Base-by-base conservation (phyloP, 2,329 filamentous ascomycete species). In the Didymella sp. region DNA sequence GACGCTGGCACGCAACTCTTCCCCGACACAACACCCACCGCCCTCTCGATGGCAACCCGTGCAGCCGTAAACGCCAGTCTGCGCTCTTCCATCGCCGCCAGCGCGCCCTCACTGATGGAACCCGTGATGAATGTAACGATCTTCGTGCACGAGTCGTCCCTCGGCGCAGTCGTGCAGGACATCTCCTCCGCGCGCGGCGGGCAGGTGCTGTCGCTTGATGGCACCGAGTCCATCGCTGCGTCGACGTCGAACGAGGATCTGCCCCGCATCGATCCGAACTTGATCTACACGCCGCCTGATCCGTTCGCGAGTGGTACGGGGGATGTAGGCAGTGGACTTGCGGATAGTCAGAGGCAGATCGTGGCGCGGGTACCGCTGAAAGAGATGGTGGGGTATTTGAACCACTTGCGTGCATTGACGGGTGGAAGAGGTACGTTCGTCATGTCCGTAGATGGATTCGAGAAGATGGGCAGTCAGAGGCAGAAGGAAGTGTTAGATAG, bases 331-430 rank as follows among this genome's bases (percentile, higher is more conserved):
- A 60, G 50, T 9, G 68, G 60, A 6, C 31, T 63, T 2, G 61
- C 58, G 65, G 58, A 72, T 64, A 57, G 66, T 43, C 66, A 74
- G 67, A 76, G 82, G 28, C 85, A 86, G 56, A 91, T 99, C 64
- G 87, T 89, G 11, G 95, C 93, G 21, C 87, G 90, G 68, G 94
- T 98, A 25, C 95, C 95, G 28, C 82, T 98, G 68, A 96, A 95
- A 78, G 94, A 98, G 77, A 97, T 98, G 91, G 88, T 98, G 31
- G 91, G 94, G 38, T 99, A 98, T 76, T 81, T 98, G 66, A 91
- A 92, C 73, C 91, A 96, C 72, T 78, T 99, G 62, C 83, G 95
- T 49, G 93, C 91, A 76, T 84, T 96, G 80, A 99, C 94, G 3
- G 90, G 89, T 2, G 95, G 95, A 0, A 83, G 95, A 52, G 89